These are phyloP conservation scores for Chlamydomonas reinhardtii DNA, from an alignment of 163 green algal genomes.

Conservation along the genomic window DNA sequence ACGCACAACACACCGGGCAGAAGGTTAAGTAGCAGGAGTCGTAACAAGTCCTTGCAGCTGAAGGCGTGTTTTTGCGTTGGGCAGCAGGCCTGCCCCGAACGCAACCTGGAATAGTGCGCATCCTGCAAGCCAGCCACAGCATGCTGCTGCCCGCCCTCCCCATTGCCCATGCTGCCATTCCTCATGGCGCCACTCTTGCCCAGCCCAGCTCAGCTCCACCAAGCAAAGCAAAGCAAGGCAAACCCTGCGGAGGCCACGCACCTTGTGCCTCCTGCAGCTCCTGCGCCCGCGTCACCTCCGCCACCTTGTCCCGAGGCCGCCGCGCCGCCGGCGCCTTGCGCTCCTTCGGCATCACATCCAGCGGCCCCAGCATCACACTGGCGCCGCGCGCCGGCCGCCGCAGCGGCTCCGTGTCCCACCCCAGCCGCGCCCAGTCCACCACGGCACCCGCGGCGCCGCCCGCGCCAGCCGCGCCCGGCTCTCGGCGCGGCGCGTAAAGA, in stretches of 20 bases:
- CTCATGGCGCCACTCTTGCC: no score
- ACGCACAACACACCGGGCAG: no score
- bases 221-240: no score
- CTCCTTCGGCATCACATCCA: background rate
- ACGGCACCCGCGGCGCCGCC: background rate
- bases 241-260: background rate
- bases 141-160: no score
- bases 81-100: no score
- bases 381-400: background rate
- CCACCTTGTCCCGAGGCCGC: conserved; percentile 17
- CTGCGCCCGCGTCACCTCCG: conserved; percentile 5
- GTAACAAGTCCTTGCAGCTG: no score
- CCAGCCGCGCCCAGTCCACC: conserved; percentile 7
- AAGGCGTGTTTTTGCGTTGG: no score
- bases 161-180: no score
- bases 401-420: background rate
- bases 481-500: background rate
- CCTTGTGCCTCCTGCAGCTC: background rate
- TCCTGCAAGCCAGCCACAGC: no score
- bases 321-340: background rate
- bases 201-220: no score
- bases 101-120: no score
- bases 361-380: background rate
- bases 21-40: no score
- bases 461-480: background rate